A percentile compares a stretch with the other conserved stretches of the same genome.
phyloP scores from a whole-genome alignment of 1,284 basidiomycete genomes.

The Xerocomus amazonicus region DNA sequence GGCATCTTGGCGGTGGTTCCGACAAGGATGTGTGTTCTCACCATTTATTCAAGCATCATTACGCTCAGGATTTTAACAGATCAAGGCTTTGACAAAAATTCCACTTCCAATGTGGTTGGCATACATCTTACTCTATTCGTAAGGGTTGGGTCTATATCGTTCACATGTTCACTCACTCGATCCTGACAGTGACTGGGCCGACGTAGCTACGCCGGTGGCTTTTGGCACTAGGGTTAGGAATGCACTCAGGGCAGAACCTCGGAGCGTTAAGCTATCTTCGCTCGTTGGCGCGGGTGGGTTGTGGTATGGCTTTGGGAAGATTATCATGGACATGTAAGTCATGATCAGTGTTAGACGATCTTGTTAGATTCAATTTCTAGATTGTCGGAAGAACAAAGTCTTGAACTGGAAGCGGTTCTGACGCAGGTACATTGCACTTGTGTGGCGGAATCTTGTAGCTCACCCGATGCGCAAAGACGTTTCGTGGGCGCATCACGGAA shows the following conservation, averaged over 20 bases:
- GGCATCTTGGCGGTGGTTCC: conserved; percentile 80
- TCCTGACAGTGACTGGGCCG: conserved; percentile 65
- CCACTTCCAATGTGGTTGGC: conserved; percentile 87
- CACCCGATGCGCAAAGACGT: conserved; percentile 51
- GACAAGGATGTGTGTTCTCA: conserved; percentile 66
- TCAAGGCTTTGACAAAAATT: conserved; percentile 67
- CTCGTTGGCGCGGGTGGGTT: conserved; percentile 83
- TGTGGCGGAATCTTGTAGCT: neutral
- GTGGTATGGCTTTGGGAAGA: conserved; percentile 88
- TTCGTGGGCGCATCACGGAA: conserved; percentile 73
- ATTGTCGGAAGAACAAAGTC: conserved; percentile 65
- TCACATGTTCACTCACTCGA: conserved; percentile 2
- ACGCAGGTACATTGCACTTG: conserved; percentile 49
- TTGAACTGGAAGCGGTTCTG: conserved; percentile 66
- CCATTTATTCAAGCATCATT: conserved; percentile 4
- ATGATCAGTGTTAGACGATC: neutral
- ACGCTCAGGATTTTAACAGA: conserved; percentile 37
- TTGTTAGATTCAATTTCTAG: conserved; percentile 36
- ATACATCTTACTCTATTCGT: conserved; percentile 81
- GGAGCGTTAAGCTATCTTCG: conserved; percentile 72
- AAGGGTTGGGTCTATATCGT: conserved; percentile 24
- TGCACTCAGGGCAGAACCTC: conserved; percentile 80
- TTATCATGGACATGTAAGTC: conserved; percentile 71
- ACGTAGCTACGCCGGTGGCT: conserved; percentile 76
- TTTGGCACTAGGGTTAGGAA: conserved; percentile 75